Conservation (phyloP, 768 basidiomycete species). For the Krasilnikovozyma curviuscula region DNA sequence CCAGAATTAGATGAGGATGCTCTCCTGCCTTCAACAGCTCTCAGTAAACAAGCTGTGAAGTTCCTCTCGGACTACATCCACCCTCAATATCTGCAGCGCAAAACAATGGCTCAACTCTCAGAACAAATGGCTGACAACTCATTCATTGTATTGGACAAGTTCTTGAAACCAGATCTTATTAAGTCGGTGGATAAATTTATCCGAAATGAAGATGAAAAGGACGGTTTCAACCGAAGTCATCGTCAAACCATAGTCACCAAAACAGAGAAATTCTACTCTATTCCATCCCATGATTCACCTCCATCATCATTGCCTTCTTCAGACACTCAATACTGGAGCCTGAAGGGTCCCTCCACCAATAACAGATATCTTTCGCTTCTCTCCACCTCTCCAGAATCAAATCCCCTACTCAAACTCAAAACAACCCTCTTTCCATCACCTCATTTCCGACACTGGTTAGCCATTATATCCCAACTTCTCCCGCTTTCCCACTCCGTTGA, state of each 20-base stretch:
- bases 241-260: no score
- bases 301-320: no score
- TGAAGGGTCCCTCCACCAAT: slow-evolving; percentile 22
- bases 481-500: slow-evolving; percentile 54
- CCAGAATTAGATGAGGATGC: no score
- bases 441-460: slow-evolving; percentile 39
- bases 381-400: neutral
- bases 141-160: slow-evolving; percentile 69
- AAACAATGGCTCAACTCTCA: slow-evolving; percentile 61
- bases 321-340: slow-evolving; percentile 76
- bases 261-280: no score
- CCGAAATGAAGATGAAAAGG: slow-evolving; percentile 41
- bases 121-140: slow-evolving; percentile 68
- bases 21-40: slow-evolving; percentile 33
- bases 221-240: no score
- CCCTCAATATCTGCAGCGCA: slow-evolving; percentile 67
- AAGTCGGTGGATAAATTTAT: no score
- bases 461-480: slow-evolving; percentile 47
- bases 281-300: no score
- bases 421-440: slow-evolving; percentile 13
- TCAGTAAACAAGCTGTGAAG: slow-evolving; percentile 40
- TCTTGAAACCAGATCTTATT: slow-evolving; percentile 54
- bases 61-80: slow-evolving; percentile 75
- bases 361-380: no score
- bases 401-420: neutral